Evolutionary conservation across 108 stramenopile species (phyloP).

Genomic region (Nitzschia inconspicua): DNA sequence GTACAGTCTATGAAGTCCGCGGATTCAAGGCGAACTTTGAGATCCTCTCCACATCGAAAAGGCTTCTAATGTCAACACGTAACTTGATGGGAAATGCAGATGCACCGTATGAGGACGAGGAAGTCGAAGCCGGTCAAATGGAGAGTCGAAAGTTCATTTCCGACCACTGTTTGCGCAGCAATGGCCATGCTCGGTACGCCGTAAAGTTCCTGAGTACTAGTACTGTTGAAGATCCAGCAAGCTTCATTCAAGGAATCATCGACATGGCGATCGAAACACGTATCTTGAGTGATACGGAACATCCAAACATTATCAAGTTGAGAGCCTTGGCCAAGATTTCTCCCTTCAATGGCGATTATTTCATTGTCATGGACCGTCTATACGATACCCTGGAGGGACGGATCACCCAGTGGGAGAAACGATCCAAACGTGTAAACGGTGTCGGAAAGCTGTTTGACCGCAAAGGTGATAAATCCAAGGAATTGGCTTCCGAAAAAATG

Average conservation of each 20-base stretch:
- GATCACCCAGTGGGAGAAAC: constrained; percentile 35
- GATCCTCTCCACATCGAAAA: neutral
- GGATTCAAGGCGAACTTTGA: neutral
- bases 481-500: constrained; percentile 34
- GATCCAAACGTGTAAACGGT: constrained; percentile 17
- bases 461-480: constrained; percentile 20
- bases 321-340: constrained; percentile 28
- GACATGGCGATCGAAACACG: constrained; percentile 65
- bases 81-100: neutral
- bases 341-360: constrained; percentile 33
- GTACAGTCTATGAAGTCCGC: constrained; percentile 55
- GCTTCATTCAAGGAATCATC: constrained; percentile 40
- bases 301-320: constrained; percentile 73
- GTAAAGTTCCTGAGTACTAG: constrained; percentile 32
- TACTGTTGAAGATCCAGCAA: neutral
- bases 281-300: constrained; percentile 41
- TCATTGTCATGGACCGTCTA: constrained; percentile 52
- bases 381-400: constrained; percentile 55
- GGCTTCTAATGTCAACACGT: neutral
- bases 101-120: neutral
- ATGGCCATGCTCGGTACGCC: constrained; percentile 50
- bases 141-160: constrained; percentile 52
- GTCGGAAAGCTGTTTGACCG: constrained; percentile 27
- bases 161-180: constrained; percentile 43
- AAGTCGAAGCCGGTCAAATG: constrained; percentile 13